Conservation (phyloP, 169 alveolate species). For the Cryptosporidium ryanae region DNA sequence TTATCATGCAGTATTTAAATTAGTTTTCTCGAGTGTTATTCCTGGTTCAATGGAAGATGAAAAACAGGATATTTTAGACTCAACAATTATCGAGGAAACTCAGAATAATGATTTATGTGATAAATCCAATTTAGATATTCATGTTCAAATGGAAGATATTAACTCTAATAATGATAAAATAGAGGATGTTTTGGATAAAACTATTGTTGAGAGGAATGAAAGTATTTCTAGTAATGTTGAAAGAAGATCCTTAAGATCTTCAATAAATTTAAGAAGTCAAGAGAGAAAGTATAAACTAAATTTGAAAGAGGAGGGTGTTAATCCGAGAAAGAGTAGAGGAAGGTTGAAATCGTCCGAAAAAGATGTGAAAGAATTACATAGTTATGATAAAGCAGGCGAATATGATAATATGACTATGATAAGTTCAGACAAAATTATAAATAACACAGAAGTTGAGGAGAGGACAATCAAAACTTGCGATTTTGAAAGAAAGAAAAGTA, state of each 20-base stretch:
- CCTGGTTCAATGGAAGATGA: constrained; percentile 39
- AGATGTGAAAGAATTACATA: background rate
- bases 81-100: background rate
- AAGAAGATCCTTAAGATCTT: constrained; percentile 44
- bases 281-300: constrained; percentile 46
- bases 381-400: no score
- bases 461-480: background rate
- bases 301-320: constrained; percentile 12
- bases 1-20: constrained; percentile 58
- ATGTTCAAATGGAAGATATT: background rate
- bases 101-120: background rate
- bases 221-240: constrained; percentile 5
- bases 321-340: background rate
- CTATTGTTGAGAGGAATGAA: constrained; percentile 17
- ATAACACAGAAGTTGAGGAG: background rate
- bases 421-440: background rate
- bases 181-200: constrained; percentile 12
- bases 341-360: constrained; percentile 23
- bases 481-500: background rate
- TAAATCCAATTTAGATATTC: background rate
- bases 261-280: constrained; percentile 61
- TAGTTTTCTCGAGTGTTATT: constrained; percentile 40
- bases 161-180: background rate
- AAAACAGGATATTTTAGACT: background rate
- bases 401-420: no score